A percentile compares a stretch with the other conserved stretches of the same genome.
Conservation (phyloP, 495 filamentous ascomycete species). For the Tuber borchii region DNA sequence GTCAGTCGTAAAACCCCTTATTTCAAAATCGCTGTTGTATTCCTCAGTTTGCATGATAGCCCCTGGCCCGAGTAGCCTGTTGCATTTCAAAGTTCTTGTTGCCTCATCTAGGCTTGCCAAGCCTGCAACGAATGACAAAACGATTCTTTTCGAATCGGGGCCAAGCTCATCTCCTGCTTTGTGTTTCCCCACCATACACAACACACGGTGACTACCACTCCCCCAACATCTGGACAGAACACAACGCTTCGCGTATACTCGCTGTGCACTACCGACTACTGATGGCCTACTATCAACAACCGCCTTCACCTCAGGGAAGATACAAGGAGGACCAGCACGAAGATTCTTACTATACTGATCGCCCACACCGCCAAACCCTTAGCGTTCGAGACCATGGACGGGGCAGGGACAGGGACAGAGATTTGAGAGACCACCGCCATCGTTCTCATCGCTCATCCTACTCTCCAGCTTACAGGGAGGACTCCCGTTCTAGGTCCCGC, state of each 20-base stretch:
- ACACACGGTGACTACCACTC: not conserved
- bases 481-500: conserved; percentile 11
- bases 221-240: not conserved
- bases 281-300: conserved; percentile 34
- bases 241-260: not conserved
- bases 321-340: conserved; percentile 19
- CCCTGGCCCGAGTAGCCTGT: not conserved
- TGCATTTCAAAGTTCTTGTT: not conserved
- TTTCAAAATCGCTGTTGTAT: not conserved
- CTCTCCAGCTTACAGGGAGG: conserved; percentile 21
- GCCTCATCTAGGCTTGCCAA: not conserved
- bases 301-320: conserved; percentile 14
- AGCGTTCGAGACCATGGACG: conserved; percentile 20
- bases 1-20: not conserved
- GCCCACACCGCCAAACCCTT: conserved; percentile 21
- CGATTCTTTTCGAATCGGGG: not conserved
- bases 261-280: not conserved
- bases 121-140: not conserved
- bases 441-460: conserved; percentile 29
- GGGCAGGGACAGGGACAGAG: conserved; percentile 11
- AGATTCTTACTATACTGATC: conserved; percentile 22
- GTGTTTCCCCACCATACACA: not conserved
- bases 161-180: not conserved
- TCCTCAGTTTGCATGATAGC: not conserved
- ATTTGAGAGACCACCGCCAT: conserved; percentile 16